Percentiles rank a stretch among this genome's conserved stretches.
Conservation (phyloP, 768 basidiomycete genomes). For the Pisolithus sp. region DNA sequence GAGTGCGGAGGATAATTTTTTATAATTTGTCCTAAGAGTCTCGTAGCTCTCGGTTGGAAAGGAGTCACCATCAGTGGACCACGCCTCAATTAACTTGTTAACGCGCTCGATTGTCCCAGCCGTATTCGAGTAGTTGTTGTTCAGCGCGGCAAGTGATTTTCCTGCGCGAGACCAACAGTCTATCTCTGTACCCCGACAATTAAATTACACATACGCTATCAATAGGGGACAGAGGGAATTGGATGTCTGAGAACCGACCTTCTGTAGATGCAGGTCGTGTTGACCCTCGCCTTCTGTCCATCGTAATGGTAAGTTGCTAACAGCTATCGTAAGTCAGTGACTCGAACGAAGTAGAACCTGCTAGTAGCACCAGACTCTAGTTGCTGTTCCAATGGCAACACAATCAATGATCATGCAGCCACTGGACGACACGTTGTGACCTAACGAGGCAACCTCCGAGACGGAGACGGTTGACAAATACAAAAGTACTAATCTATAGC, state of each 20-base stretch:
- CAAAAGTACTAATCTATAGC: too few species aligned
- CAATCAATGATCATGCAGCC: too few species aligned
- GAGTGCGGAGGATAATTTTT: slow-evolving; percentile 55
- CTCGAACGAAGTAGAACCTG: background rate
- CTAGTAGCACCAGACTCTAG: background rate
- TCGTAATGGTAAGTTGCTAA: slow-evolving; percentile 17
- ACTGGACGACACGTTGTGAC: too few species aligned
- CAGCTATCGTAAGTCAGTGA: background rate
- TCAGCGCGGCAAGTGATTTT: slow-evolving; percentile 49
- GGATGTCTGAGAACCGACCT: slow-evolving; percentile 43
- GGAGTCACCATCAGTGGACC: slow-evolving; percentile 69
- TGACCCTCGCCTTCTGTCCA: slow-evolving; percentile 63
- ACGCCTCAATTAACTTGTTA: slow-evolving; percentile 63
- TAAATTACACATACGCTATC: slow-evolving; percentile 7
- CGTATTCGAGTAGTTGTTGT: slow-evolving; percentile 44
- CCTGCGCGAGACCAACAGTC: slow-evolving; percentile 72
- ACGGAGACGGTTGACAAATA: too few species aligned
- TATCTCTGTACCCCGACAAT: slow-evolving; percentile 44
- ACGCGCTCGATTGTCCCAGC: slow-evolving; percentile 63
- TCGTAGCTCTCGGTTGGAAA: slow-evolving; percentile 64
- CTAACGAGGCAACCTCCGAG: too few species aligned
- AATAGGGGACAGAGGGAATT: slow-evolving; percentile 4
- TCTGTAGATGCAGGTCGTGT: slow-evolving; percentile 68
- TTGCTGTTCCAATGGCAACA: background rate
- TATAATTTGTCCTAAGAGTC: slow-evolving; percentile 53